A percentile compares a stretch with the other conserved stretches of the same genome.
Conservation (phyloP, 2,329 filamentous ascomycete species). For the Gaeumannomyces tritici region DNA sequence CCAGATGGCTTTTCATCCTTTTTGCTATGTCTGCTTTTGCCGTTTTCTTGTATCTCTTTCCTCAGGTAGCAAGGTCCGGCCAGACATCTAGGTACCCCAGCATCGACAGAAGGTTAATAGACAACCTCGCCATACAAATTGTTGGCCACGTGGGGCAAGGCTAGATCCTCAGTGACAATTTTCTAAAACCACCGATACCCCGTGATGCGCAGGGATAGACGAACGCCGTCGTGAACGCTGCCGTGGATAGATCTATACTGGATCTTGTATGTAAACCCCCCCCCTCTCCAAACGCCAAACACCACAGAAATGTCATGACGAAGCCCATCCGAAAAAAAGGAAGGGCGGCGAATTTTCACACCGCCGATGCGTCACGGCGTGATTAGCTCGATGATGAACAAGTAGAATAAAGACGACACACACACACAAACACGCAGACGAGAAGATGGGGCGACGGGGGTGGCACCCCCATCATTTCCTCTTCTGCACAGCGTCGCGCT, state of each 20-base stretch:
- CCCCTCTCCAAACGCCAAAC: constrained; percentile 4
- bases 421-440: no score
- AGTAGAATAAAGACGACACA: neutral
- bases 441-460: neutral
- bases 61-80: neutral
- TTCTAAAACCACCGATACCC: neutral
- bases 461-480: neutral
- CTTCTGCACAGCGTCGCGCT: constrained; percentile 31
- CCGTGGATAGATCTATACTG: neutral
- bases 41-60: no score
- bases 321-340: neutral
- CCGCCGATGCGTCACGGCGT: neutral
- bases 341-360: neutral
- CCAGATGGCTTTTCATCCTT: no score
- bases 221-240: neutral
- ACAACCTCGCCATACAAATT: neutral
- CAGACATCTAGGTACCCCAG: neutral
- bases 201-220: neutral
- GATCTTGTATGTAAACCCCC: neutral
- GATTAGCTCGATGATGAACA: neutral
- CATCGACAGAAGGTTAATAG: neutral
- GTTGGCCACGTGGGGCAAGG: no score
- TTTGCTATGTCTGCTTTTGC: no score
- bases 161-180: neutral
- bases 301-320: neutral